Evolutionary conservation across 371 early-diverging fungal genomes (phyloP).

Genomic region (Apophysomyces sp.): DNA sequence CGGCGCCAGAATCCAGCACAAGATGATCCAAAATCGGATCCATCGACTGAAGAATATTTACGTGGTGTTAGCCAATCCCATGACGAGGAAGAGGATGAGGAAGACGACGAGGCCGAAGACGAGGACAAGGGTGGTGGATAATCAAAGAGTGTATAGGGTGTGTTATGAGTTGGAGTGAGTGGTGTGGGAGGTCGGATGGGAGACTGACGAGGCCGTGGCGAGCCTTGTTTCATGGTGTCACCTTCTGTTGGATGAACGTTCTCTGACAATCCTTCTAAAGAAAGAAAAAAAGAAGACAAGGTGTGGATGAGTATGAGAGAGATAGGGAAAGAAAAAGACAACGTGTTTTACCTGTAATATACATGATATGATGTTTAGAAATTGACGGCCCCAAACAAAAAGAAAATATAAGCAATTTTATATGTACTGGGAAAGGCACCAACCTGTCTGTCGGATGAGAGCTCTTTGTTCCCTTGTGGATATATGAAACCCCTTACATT

Average conservation of each 20-base stretch:
- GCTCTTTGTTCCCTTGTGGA: background rate
- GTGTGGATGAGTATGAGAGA: background rate
- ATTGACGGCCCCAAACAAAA: background rate
- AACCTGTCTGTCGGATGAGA: background rate
- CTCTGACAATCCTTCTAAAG: background rate
- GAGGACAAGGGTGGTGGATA: background rate
- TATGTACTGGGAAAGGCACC: background rate
- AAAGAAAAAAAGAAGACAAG: background rate
- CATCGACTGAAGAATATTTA: background rate
- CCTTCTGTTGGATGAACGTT: background rate
- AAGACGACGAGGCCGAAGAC: background rate
- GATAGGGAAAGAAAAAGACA: background rate
- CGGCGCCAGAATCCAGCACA: background rate
- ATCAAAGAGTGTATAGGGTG: background rate
- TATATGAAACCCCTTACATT: conserved; percentile 3
- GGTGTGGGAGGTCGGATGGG: background rate
- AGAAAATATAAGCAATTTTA: background rate
- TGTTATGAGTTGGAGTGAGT: background rate
- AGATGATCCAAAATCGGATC: background rate
- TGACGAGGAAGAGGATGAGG: background rate
- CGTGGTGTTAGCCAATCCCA: background rate
- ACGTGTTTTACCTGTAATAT: background rate
- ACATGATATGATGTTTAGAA: conserved; percentile 1
- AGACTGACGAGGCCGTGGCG: background rate
- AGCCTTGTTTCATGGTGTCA: background rate